Evolutionary conservation across 208 protist species (phyloP).

Genomic region (Sergeia podlipaevii): DNA sequence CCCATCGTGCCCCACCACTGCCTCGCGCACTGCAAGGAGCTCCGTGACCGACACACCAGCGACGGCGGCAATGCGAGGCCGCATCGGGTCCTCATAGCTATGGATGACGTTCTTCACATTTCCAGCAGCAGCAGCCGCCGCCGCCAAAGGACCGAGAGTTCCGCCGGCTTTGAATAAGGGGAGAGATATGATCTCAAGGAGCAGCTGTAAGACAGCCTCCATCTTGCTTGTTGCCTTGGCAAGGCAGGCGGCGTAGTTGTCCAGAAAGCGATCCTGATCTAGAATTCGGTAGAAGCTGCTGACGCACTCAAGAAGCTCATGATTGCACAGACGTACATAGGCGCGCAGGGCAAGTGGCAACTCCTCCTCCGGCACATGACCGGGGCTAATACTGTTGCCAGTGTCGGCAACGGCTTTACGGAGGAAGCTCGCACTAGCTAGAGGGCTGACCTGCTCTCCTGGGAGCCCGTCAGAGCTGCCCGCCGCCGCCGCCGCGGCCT

Average conservation of each 20-base stretch:
- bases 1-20: background rate
- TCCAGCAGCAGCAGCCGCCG: background rate
- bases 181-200: constrained; percentile 13
- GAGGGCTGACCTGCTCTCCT: too few species aligned
- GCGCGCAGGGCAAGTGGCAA: constrained; percentile 45
- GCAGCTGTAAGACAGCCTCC: constrained; percentile 18
- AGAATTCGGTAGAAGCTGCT: constrained; percentile 40
- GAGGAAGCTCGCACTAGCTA: too few species aligned
- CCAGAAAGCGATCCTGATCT: constrained; percentile 19
- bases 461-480: too few species aligned
- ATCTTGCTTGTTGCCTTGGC: constrained; percentile 13
- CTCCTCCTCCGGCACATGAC: constrained; percentile 13
- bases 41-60: constrained; percentile 10
- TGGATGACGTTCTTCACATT: too few species aligned
- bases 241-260: constrained; percentile 14
- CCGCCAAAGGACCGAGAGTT: background rate
- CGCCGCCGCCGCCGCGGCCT: too few species aligned
- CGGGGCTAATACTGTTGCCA: background rate
- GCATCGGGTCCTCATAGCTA: too few species aligned
- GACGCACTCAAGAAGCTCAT: constrained; percentile 33
- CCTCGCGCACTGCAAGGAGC: constrained; percentile 20
- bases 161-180: constrained; percentile 1
- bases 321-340: constrained; percentile 45
- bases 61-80: constrained; percentile 7
- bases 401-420: background rate